phyloP scores from a whole-genome alignment of 2,329 filamentous ascomycete species.

The Hypoxylon sp. region DNA sequence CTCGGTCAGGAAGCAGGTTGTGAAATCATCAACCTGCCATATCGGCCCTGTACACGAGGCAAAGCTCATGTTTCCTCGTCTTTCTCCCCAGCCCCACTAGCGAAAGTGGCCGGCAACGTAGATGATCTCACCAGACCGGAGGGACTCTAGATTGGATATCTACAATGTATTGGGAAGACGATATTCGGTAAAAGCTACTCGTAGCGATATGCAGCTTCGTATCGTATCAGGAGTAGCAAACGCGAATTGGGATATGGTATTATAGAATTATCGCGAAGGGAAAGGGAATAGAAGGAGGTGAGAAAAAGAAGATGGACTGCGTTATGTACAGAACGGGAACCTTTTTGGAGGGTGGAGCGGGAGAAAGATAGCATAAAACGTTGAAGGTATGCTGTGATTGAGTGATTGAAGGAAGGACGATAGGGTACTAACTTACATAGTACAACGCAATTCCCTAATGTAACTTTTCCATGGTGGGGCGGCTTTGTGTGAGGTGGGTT shows the following conservation, averaged over 20 bases:
- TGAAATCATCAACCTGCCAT: slow-evolving; percentile 72
- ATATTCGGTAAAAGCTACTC: slow-evolving; percentile 15
- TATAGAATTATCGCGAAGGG: slow-evolving; percentile 7
- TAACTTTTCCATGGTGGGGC: slow-evolving; percentile 13
- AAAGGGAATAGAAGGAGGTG: slow-evolving; percentile 13
- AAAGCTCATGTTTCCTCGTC: slow-evolving; percentile 50
- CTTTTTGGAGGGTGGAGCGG: slow-evolving; percentile 24
- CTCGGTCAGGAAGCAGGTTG: slow-evolving; percentile 71
- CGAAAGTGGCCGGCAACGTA: slow-evolving; percentile 23
- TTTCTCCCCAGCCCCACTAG: slow-evolving; percentile 35
- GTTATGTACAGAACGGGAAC: slow-evolving; percentile 25
- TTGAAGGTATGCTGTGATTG: slow-evolving; percentile 16
- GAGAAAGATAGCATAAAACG: slow-evolving; percentile 30
- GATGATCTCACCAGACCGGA: slow-evolving; percentile 34
- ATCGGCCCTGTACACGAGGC: slow-evolving; percentile 65
- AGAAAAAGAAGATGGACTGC: slow-evolving; percentile 20
- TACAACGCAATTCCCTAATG: no score
- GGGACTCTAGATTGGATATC: slow-evolving; percentile 8
- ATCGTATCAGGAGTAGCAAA: slow-evolving; percentile 11
- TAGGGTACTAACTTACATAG: no score
- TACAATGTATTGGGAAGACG: slow-evolving; percentile 16
- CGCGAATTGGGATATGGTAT: no score
- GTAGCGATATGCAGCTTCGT: neutral
- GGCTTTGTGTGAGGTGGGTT: neutral
- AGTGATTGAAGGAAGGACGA: slow-evolving; percentile 3